Percentiles rank a stretch among this genome's conserved stretches.
Evolutionary conservation across 192 early-diverging fungal species (phyloP).

Genomic region (Linnemannia elongata): DNA sequence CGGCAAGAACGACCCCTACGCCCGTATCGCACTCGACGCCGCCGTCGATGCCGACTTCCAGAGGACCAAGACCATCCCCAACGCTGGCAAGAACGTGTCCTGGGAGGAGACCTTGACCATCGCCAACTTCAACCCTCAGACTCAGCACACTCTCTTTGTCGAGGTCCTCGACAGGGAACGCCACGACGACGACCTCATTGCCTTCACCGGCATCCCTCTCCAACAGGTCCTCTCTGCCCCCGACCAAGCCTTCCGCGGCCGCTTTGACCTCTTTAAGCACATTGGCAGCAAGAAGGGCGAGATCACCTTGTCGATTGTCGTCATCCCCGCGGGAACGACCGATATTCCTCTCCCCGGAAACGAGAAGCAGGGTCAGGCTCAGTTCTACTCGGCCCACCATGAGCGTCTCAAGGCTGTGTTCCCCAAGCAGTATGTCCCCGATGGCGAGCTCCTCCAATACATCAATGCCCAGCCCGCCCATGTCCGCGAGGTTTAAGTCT

Average conservation of each 20-base stretch:
- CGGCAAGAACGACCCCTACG: slow-evolving; percentile 63
- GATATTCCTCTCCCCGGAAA: background rate
- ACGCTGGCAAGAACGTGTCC: slow-evolving; percentile 55
- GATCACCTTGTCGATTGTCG: slow-evolving; percentile 42
- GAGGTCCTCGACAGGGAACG: slow-evolving; percentile 60
- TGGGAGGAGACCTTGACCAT: slow-evolving; percentile 60
- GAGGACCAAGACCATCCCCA: slow-evolving; percentile 57
- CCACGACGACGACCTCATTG: slow-evolving; percentile 51
- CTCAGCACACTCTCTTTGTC: slow-evolving; percentile 53
- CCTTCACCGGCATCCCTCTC: slow-evolving; percentile 61
- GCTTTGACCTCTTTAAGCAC: slow-evolving; percentile 49
- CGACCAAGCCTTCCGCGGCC: slow-evolving; percentile 37
- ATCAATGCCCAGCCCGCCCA: too few relatives aligned
- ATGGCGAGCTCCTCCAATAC: too few relatives aligned
- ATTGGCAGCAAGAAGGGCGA: slow-evolving; percentile 55
- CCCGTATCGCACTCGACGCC: slow-evolving; percentile 50
- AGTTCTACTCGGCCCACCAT: too few relatives aligned
- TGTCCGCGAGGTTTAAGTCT: too few relatives aligned
- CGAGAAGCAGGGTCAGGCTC: too few relatives aligned
- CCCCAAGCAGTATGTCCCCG: too few relatives aligned
- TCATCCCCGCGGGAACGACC: slow-evolving; percentile 37
- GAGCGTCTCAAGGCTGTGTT: too few relatives aligned
- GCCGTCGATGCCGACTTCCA: slow-evolving; percentile 48
- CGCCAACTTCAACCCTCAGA: slow-evolving; percentile 27
- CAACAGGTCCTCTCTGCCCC: slow-evolving; percentile 53